These are phyloP conservation scores for Lolium multiflorum DNA, from an alignment of 176 grass and related monocot species.

Conservation along the genomic window DNA sequence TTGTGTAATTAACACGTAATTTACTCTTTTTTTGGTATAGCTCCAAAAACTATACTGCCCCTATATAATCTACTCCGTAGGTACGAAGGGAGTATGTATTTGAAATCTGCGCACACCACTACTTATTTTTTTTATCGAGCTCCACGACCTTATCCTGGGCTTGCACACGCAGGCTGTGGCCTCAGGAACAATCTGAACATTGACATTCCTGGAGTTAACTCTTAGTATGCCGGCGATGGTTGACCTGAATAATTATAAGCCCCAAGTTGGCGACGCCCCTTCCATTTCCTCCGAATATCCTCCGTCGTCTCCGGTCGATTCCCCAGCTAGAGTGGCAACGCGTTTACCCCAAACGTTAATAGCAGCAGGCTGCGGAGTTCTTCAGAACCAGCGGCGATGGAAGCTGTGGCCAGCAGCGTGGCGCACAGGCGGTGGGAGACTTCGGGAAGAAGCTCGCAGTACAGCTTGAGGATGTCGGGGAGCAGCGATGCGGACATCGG, in stretches of 20 bases:
- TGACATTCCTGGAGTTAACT: neutral
- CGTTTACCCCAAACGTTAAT: neutral
- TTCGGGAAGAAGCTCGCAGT: constrained; percentile 26
- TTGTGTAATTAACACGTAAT: no score
- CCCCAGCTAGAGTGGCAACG: neutral
- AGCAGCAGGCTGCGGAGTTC: neutral
- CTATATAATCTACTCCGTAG: no score
- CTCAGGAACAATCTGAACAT: no score
- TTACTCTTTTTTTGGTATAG: no score
- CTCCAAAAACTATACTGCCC: no score
- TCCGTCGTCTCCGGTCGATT: neutral
- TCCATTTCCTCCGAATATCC: neutral
- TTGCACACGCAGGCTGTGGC: no score
- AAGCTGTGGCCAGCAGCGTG: neutral
- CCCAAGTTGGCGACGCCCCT: neutral
- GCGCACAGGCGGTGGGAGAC: constrained; percentile 29
- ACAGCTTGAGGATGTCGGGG: constrained; percentile 44
- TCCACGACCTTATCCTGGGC: no score
- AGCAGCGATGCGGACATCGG: constrained; percentile 20
- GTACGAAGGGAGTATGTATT: no score
- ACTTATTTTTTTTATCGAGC: no score
- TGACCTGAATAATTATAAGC: neutral
- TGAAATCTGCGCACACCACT: no score
- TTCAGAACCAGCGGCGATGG: constrained; percentile 11
- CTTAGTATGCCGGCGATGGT: neutral